These are phyloP conservation scores for Gossypium raimondii DNA, from an alignment of 345 rosid genomes.

Conservation along the genomic window DNA sequence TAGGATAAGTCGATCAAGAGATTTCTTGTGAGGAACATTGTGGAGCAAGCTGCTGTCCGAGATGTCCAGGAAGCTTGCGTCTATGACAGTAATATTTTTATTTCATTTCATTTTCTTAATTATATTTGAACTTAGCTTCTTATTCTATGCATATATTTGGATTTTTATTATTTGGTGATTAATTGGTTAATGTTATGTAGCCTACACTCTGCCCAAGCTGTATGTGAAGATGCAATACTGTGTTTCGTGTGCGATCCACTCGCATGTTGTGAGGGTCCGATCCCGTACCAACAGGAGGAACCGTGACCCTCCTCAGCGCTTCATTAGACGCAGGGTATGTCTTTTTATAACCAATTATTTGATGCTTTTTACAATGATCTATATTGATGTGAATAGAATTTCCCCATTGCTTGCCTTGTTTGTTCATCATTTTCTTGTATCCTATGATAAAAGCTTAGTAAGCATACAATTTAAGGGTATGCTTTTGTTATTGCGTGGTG, in stretches of 20 bases:
- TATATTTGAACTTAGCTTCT: background rate
- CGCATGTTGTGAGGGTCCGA: slow-evolving; percentile 93
- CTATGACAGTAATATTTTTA: slow-evolving; percentile 45
- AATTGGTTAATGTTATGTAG: slow-evolving; percentile 26
- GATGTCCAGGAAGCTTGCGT: slow-evolving; percentile 91
- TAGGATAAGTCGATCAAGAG: slow-evolving; percentile 89
- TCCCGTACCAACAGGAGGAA: slow-evolving; percentile 80
- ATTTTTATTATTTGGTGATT: background rate
- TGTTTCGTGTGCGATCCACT: slow-evolving; percentile 94
- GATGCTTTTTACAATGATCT: background rate
- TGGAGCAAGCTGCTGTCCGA: slow-evolving; percentile 89
- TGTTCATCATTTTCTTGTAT: background rate
- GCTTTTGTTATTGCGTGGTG: background rate
- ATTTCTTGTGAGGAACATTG: slow-evolving; percentile 87
- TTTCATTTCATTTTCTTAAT: background rate
- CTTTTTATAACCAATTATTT: background rate
- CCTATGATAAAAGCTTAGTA: background rate
- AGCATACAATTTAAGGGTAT: background rate
- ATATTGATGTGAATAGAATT: background rate
- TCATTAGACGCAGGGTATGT: slow-evolving; percentile 74
- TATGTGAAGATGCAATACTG: slow-evolving; percentile 91
- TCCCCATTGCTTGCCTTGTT: background rate
- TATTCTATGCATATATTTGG: background rate
- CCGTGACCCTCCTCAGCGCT: slow-evolving; percentile 91
- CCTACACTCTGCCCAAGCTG: slow-evolving; percentile 71